Conservation (phyloP, 2,329 filamentous ascomycete genomes). For the Leptographium radiaticola region DNA sequence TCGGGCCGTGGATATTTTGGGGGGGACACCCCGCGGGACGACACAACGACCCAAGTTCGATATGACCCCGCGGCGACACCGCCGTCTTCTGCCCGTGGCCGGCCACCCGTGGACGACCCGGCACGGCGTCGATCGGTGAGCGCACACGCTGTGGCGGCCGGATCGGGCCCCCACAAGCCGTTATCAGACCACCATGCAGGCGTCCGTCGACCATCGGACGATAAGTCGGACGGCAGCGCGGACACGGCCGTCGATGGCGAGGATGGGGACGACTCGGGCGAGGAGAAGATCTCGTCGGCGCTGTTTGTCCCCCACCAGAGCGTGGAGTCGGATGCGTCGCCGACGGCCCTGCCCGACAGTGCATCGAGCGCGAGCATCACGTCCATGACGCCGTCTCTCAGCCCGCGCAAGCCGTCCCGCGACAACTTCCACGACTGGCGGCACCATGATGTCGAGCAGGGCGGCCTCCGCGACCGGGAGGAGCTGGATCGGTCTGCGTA, state of each 20-base stretch:
- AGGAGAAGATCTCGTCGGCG: slow-evolving; percentile 79
- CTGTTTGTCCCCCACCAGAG: slow-evolving; percentile 68
- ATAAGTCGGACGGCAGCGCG: slow-evolving; percentile 18
- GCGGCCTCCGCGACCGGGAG: not conserved
- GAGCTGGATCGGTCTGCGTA: not conserved
- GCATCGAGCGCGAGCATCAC: not conserved
- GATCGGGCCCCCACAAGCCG: not conserved
- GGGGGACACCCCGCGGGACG: not conserved
- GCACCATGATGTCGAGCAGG: slow-evolving; percentile 22
- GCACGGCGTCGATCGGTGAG: too few species aligned
- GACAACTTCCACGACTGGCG: slow-evolving; percentile 39
- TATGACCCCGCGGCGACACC: not conserved
- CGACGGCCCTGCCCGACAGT: not conserved
- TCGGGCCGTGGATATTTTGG: slow-evolving; percentile 1
- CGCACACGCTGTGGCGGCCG: too few species aligned
- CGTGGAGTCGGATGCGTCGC: slow-evolving; percentile 24
- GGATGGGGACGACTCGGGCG: slow-evolving; percentile 51
- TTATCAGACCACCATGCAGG: not conserved
- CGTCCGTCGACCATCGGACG: slow-evolving; percentile 23
- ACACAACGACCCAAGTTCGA: not conserved
- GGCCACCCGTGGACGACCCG: not conserved
- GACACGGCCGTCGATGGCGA: slow-evolving; percentile 25
- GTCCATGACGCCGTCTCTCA: slow-evolving; percentile 8
- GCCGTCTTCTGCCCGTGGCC: not conserved
- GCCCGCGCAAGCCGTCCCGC: slow-evolving; percentile 10